These are phyloP conservation scores for Adansonia madagascariensis DNA, from an alignment of 441 rosid species.

Conservation along the genomic window DNA sequence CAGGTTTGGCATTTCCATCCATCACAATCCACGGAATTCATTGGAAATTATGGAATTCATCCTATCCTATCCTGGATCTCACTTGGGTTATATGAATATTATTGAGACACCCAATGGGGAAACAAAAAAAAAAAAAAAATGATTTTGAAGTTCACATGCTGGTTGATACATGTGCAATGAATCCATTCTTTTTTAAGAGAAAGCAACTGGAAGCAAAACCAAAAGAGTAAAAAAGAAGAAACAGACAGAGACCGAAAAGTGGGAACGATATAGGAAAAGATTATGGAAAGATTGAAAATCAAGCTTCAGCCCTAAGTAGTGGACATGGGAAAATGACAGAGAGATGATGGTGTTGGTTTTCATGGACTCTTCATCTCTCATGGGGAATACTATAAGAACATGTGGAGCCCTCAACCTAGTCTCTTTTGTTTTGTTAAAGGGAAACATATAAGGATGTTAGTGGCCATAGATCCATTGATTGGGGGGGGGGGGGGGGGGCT, in stretches of 20 bases:
- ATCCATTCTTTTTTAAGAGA: slow-evolving; percentile 17
- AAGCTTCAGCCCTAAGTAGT: slow-evolving; percentile 28
- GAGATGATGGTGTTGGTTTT: slow-evolving; percentile 32
- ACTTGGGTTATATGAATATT: slow-evolving; percentile 29
- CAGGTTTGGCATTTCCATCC: neutral
- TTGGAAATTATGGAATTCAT: slow-evolving; percentile 24
- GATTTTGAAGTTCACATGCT: slow-evolving; percentile 37
- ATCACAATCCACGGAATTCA: slow-evolving; percentile 18
- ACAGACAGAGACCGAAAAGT: slow-evolving; percentile 29
- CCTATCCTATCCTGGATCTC: slow-evolving; percentile 21
- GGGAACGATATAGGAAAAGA: neutral
- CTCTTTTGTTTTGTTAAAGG: slow-evolving; percentile 18
- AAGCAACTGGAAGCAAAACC: slow-evolving; percentile 21
- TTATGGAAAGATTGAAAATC: slow-evolving; percentile 8
- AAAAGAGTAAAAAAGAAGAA: neutral
- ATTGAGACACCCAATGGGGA: slow-evolving; percentile 37
- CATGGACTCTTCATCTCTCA: neutral
- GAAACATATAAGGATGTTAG: neutral
- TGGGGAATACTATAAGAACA: slow-evolving; percentile 16
- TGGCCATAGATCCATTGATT: slow-evolving; percentile 8
- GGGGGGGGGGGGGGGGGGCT: neutral
- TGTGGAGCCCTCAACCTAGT: slow-evolving; percentile 32
- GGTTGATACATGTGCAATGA: slow-evolving; percentile 34
- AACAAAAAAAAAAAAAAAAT: slow-evolving; percentile 43
- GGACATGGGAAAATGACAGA: slow-evolving; percentile 46